Evolutionary conservation across 768 basidiomycete genomes (phyloP), one percentile per base, ranked within the genome.

Genomic region (Calocera cornea): DNA sequence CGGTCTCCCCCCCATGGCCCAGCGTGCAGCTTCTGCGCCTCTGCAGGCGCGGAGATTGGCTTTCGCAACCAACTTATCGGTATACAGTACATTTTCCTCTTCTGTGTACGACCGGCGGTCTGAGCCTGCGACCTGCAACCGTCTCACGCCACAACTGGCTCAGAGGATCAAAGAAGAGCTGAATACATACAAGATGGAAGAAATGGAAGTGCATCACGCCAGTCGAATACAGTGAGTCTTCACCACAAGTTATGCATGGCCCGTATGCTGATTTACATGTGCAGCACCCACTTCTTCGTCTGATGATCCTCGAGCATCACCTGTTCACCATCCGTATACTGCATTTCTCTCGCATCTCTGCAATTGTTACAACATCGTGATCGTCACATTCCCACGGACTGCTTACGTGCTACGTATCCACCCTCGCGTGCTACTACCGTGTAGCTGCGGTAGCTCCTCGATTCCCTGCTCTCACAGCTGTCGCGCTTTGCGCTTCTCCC

Each of bases 161-260:
- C 92, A 97, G 81, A 83, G 88, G 72, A 98, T 99, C 77, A 99
- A 99, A 83, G 93, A 95, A 79, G 92, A 95, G 79, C 81, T 99
- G 65, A 99, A 99, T 78, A 92, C 92, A 67, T 98, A 91, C 79
- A 98, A 98, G 83, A 92, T 97, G 90, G 94, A 95, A 78, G 94
- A 97, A 80, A 98, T 99, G 95, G 92, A 95, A 76, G 94, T 99
- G 69, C 95, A 98, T 78, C 90, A 90, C 72, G 81, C 89, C 64
- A 95, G 92, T 78, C 87, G 92, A 77, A 86, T 90, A 72, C 88
- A 97, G 91, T 93, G 76, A 72, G 91, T 85, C 19, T 19, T 54
- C 41, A 27, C 11, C n/a, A 7, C 49, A 10, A n/a, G n/a, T n/a
- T n/a, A 24, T 17, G 10, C 65, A 60, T 72, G 54, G 65, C 65